Conservation (phyloP, 805 yeast genomes). For the Lipomyces chichibuensis region DNA sequence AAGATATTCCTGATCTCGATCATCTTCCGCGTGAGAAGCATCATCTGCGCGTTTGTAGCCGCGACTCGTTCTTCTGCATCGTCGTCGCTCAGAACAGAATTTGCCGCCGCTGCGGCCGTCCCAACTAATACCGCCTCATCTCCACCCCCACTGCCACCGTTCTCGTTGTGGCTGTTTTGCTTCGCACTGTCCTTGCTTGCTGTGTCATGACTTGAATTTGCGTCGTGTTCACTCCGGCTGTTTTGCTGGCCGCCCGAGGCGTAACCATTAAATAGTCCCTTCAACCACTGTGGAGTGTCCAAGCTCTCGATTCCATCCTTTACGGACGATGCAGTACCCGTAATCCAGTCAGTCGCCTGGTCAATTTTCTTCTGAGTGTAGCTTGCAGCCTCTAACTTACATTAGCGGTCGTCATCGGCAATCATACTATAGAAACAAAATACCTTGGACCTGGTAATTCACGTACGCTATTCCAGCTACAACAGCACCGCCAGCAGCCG, state of each 20-base stretch:
- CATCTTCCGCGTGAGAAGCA: constrained; percentile 91
- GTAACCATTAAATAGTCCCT: constrained; percentile 15
- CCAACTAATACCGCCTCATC: constrained; percentile 54
- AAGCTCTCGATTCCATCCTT: constrained; percentile 53
- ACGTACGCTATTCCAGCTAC: constrained; percentile 95
- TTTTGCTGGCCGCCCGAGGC: neutral
- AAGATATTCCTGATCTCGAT: constrained; percentile 87
- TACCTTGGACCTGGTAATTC: constrained; percentile 77
- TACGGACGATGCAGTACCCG: constrained; percentile 51
- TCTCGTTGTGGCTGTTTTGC: constrained; percentile 6
- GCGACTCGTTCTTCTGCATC: constrained; percentile 53
- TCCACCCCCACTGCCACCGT: constrained; percentile 43
- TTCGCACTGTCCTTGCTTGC: constrained; percentile 25
- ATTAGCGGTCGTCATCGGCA: neutral
- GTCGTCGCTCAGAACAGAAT: constrained; percentile 45
- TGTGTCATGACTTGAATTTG: constrained; percentile 11
- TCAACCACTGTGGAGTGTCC: constrained; percentile 36
- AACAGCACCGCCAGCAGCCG: constrained; percentile 82
- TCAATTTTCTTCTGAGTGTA: constrained; percentile 70
- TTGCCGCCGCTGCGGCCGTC: constrained; percentile 61
- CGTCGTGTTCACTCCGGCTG: constrained; percentile 10
- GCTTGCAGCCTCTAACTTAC: constrained; percentile 62
- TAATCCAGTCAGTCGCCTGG: constrained; percentile 57
- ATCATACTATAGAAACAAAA: neutral
- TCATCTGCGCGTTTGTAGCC: constrained; percentile 67